These are phyloP conservation scores for Friedmanniomyces simplex DNA, from an alignment of 495 filamentous ascomycete genomes.

Conservation along the genomic window DNA sequence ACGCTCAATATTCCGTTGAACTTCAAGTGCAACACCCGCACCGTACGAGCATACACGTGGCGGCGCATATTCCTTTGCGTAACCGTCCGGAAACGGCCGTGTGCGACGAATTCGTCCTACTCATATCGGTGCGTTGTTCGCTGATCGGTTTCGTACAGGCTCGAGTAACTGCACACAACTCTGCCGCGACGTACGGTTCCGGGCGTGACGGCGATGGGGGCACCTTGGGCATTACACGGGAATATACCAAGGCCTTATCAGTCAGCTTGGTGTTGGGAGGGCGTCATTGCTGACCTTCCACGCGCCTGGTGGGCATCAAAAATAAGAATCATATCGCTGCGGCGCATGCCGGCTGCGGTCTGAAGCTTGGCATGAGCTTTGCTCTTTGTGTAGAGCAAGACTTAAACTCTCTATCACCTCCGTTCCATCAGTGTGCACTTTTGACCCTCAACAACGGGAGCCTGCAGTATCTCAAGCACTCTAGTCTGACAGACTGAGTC, in stretches of 20 bases:
- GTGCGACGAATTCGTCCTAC: not conserved
- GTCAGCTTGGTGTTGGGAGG: not conserved
- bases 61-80: not conserved
- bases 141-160: constrained; percentile 5
- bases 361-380: not conserved
- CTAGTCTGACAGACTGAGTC: not conserved
- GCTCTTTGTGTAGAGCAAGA: not conserved
- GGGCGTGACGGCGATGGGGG: not conserved
- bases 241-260: not conserved
- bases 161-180: constrained; percentile 4
- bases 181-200: not conserved
- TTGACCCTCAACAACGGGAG: not conserved
- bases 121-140: not conserved
- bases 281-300: not conserved
- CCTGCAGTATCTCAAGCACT: not conserved
- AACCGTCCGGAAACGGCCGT: not conserved
- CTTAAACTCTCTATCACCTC: not conserved
- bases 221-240: not conserved
- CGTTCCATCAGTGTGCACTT: not conserved
- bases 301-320: too few species aligned
- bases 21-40: not conserved
- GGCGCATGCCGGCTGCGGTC: not conserved
- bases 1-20: constrained; percentile 24
- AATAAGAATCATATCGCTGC: not conserved
- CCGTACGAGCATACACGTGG: too few species aligned